Base-by-base conservation (phyloP, 2,329 filamentous ascomycete genomes). In the Apiospora arundinis region DNA sequence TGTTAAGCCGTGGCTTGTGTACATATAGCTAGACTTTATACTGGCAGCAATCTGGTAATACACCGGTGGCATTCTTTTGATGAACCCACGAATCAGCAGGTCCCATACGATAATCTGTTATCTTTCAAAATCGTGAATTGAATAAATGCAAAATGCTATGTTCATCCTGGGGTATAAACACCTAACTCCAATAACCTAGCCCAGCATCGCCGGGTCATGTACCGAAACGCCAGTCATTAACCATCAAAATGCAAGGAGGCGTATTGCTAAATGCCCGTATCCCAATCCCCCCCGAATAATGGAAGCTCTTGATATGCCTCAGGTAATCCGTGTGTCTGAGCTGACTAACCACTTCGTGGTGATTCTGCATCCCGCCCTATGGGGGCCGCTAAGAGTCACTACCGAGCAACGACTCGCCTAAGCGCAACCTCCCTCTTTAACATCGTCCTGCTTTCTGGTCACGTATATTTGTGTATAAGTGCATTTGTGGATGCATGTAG, bases 81-180 rank as follows among this genome's bases (percentile, higher is more conserved):
- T 7, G 2, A 63, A 40, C 56, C 18, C 32, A 63, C 32, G 18
- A 63, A 63, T 63, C 56, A 63, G 21, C 21, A 63, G 2, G 8
- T 63, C 32, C 40, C 21, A 63, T 21, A 28, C 12, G 42, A 67
- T 67, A 40, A 2, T 42, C 3, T 45, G 11, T 23, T 25, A 14
- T 56, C 25, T 67, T 28, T 46, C 14, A 67, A 45, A 11, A 37
- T 60, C 42, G 16, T 32, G 6, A 60, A 45, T 44, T 45, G 44
- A 32, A n/a, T 32, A 45, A 45, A 14, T 63, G 32, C 18, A 40
- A 63, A 63, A 63, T 63, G 56, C 3, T 40, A 63, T n/a, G 32
- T 63, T 40, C 56, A 40, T 40, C 32, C 56, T 40, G 32, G 63
- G 65, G 65, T 67, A 67, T 67, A 67, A 45, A 67, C 65, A 45